A percentile compares a stretch with the other conserved stretches of the same genome.
phyloP scores from a whole-genome alignment of 2,329 filamentous ascomycete genomes.

The Passalora sequoiae region DNA sequence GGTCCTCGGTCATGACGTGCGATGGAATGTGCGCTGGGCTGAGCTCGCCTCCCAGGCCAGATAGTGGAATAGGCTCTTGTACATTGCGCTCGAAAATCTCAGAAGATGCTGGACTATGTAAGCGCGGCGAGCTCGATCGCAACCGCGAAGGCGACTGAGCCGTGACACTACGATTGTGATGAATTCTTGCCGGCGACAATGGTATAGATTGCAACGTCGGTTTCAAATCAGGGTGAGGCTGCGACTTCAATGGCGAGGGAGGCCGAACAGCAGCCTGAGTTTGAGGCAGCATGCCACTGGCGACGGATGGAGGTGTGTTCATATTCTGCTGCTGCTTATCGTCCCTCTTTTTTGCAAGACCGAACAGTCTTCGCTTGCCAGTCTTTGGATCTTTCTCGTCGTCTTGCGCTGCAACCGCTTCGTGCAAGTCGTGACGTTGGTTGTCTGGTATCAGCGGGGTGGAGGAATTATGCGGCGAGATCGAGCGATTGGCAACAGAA shows the following conservation, averaged over 20 bases:
- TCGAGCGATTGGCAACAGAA: slow-evolving; percentile 5
- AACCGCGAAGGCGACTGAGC: slow-evolving; percentile 43
- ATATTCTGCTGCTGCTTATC: slow-evolving; percentile 7
- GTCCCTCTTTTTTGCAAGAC: slow-evolving; percentile 17
- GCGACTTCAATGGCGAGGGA: slow-evolving; percentile 8
- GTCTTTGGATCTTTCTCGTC: slow-evolving; percentile 13
- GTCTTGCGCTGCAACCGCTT: slow-evolving; percentile 2
- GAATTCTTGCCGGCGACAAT: slow-evolving; percentile 24
- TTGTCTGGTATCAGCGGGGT: slow-evolving; percentile 17
- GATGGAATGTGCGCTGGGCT: slow-evolving; percentile 78
- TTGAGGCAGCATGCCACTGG: slow-evolving; percentile 8
- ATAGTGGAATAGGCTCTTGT: slow-evolving; percentile 57
- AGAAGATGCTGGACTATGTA: slow-evolving; percentile 70
- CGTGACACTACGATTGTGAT: slow-evolving; percentile 19
- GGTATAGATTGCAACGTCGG: slow-evolving; percentile 16
- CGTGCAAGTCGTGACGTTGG: slow-evolving; percentile 13
- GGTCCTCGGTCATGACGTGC: slow-evolving; percentile 90
- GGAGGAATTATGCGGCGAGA: slow-evolving; percentile 20
- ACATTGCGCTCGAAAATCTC: slow-evolving; percentile 92
- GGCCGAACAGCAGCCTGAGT: slow-evolving; percentile 1
- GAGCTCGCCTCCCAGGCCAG: slow-evolving; percentile 58
- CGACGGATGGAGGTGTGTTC: slow-evolving; percentile 6
- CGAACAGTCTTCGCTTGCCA: slow-evolving; percentile 15
- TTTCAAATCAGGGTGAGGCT: slow-evolving; percentile 15
- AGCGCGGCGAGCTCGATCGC: slow-evolving; percentile 63